phyloP scores from a whole-genome alignment of 495 filamentous ascomycete genomes.

The Talaromyces trachyspermus region DNA sequence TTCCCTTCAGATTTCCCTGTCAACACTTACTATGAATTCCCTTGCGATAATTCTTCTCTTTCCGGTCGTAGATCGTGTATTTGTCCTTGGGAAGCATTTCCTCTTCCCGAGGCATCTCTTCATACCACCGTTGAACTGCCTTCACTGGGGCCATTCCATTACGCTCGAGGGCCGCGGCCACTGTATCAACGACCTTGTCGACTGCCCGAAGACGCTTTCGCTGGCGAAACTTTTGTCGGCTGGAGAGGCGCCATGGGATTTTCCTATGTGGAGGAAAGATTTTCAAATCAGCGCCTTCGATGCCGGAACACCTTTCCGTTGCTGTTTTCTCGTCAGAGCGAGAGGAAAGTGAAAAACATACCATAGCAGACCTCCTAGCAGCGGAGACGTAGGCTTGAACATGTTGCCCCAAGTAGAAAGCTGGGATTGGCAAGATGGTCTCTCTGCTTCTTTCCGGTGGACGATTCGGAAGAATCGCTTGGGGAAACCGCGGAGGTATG shows the following conservation, averaged over 20 bases:
- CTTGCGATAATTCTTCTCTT: constrained; percentile 92
- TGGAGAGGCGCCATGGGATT: constrained; percentile 92
- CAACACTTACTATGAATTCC: constrained; percentile 81
- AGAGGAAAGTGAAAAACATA: constrained; percentile 27
- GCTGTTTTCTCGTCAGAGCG: neutral
- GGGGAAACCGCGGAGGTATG: neutral
- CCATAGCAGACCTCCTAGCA: constrained; percentile 81
- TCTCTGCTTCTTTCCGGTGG: too few species aligned
- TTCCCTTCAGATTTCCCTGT: constrained; percentile 12
- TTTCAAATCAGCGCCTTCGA: too few species aligned
- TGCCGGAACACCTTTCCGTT: too few species aligned
- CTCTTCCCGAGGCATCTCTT: constrained; percentile 89
- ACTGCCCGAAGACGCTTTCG: constrained; percentile 78
- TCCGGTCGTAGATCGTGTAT: constrained; percentile 95
- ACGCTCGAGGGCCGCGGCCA: constrained; percentile 68
- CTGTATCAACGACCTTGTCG: constrained; percentile 69
- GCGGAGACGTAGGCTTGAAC: constrained; percentile 69
- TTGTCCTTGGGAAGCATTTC: constrained; percentile 97
- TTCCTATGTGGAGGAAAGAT: constrained; percentile 56
- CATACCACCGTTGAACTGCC: constrained; percentile 79
- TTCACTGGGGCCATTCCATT: constrained; percentile 56
- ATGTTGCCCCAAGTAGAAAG: constrained; percentile 13
- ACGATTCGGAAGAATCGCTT: neutral
- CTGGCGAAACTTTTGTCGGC: constrained; percentile 82
- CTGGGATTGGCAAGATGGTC: too few species aligned